These are phyloP conservation scores for Claviceps maximensis DNA, from an alignment of 2,329 filamentous ascomycete species.

Conservation along the genomic window DNA sequence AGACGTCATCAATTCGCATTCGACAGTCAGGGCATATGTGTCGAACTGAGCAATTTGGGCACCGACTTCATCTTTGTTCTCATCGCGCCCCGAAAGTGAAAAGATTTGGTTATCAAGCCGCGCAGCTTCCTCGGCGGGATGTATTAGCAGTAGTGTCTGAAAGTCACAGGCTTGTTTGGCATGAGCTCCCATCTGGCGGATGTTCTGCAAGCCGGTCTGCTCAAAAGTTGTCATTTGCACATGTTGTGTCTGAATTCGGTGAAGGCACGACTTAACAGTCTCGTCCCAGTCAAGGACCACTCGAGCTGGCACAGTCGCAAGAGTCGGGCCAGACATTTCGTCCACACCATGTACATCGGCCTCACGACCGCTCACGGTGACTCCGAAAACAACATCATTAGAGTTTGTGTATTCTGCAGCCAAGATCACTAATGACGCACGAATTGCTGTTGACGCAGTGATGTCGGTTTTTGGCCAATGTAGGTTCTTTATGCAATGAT, in stretches of 20 bases:
- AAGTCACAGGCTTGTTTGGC: slow-evolving; percentile 8
- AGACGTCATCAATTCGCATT: not conserved
- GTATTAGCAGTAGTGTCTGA: slow-evolving; percentile 7
- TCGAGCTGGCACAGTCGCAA: slow-evolving; percentile 15
- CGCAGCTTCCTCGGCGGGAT: not conserved
- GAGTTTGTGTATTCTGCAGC: slow-evolving; percentile 22
- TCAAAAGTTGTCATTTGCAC: slow-evolving; percentile 14
- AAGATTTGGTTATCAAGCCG: not conserved
- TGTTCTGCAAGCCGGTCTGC: slow-evolving; percentile 15
- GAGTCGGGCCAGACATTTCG: slow-evolving; percentile 14
- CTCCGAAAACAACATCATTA: slow-evolving; percentile 18
- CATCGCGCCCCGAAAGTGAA: not conserved
- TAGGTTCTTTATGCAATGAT: not conserved
- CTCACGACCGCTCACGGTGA: slow-evolving; percentile 15
- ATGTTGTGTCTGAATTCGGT: slow-evolving; percentile 12
- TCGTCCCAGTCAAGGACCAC: slow-evolving; percentile 7
- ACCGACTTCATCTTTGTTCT: not conserved
- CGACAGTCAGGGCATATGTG: slow-evolving; percentile 1
- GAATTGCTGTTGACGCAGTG: slow-evolving; percentile 12
- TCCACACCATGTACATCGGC: slow-evolving; percentile 14
- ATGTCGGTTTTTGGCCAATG: slow-evolving; percentile 6
- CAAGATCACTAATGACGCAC: slow-evolving; percentile 20
- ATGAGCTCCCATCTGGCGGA: slow-evolving; percentile 11
- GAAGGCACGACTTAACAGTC: slow-evolving; percentile 5
- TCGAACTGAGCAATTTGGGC: not conserved